These are phyloP conservation scores for Penicillium corylophilum DNA, from an alignment of 2,329 filamentous ascomycete species.

Conservation along the genomic window DNA sequence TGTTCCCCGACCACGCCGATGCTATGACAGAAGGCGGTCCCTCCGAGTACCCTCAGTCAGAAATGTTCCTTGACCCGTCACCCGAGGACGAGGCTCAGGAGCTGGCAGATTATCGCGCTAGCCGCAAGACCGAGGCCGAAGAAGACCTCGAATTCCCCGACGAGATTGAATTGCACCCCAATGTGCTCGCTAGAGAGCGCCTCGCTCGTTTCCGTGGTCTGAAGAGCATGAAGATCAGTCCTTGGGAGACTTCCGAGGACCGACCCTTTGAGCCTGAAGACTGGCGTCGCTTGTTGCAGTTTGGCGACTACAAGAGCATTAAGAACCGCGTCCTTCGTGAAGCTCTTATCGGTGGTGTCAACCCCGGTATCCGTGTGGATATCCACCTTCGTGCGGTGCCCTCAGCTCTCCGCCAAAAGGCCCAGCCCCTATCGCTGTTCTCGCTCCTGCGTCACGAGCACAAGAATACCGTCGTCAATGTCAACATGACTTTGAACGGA, in stretches of 20 bases:
- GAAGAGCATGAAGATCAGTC: constrained; percentile 83
- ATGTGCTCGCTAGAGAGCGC: constrained; percentile 81
- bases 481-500: constrained; percentile 80
- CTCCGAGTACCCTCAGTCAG: constrained; percentile 90
- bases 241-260: constrained; percentile 89
- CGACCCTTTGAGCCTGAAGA: constrained; percentile 82
- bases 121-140: constrained; percentile 75
- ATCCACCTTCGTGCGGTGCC: constrained; percentile 68
- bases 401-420: constrained; percentile 50
- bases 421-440: constrained; percentile 70
- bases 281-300: constrained; percentile 80
- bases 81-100: constrained; percentile 82
- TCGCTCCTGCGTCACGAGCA: constrained; percentile 91
- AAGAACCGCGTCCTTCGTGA: constrained; percentile 75
- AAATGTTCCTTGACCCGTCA: constrained; percentile 78
- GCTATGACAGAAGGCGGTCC: constrained; percentile 72
- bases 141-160: constrained; percentile 96
- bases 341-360: constrained; percentile 82
- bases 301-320: constrained; percentile 86
- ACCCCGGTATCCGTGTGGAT: constrained; percentile 77
- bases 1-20: constrained; percentile 56
- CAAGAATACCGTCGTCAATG: constrained; percentile 86
- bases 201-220: constrained; percentile 83
- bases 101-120: constrained; percentile 75
- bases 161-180: constrained; percentile 89